These are phyloP conservation scores for Orbilia oligospora DNA, from an alignment of 2,329 filamentous ascomycete genomes.

Conservation along the genomic window DNA sequence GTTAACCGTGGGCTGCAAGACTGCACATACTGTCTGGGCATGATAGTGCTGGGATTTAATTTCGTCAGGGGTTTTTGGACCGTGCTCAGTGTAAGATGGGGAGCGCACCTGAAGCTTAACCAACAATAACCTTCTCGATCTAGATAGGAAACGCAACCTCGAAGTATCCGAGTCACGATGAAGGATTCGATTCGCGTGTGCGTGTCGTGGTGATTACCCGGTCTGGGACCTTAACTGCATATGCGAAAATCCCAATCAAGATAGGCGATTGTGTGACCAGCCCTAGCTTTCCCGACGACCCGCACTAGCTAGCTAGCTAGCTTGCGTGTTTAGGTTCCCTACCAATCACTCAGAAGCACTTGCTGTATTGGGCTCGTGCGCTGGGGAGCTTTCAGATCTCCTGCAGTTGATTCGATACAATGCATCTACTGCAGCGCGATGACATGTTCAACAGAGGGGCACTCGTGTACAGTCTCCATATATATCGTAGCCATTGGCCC, in stretches of 20 bases:
- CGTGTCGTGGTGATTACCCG: neutral
- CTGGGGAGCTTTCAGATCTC: conserved; percentile 21
- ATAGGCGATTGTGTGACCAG: conserved; percentile 20
- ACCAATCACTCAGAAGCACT: conserved; percentile 44
- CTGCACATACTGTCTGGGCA: too few relatives aligned
- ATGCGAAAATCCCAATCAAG: conserved; percentile 16
- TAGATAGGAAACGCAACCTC: too few relatives aligned
- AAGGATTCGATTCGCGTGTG: neutral
- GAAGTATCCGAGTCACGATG: neutral
- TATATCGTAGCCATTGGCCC: conserved; percentile 6
- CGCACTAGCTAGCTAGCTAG: conserved; percentile 22
- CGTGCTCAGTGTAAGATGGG: too few relatives aligned
- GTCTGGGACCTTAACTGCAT: neutral
- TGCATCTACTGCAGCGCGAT: conserved; percentile 19
- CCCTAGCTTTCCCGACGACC: conserved; percentile 17
- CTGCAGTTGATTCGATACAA: conserved; percentile 28
- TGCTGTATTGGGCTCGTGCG: conserved; percentile 28
- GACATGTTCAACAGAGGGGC: conserved; percentile 28
- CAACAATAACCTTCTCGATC: too few relatives aligned
- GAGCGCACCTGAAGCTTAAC: too few relatives aligned
- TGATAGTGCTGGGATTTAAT: too few relatives aligned
- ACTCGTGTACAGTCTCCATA: conserved; percentile 14
- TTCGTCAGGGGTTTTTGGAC: too few relatives aligned
- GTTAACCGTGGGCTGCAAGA: too few relatives aligned
- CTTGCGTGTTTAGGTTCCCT: conserved; percentile 25